A percentile compares a stretch with the other conserved stretches of the same genome.
Evolutionary conservation across 441 rosid species (phyloP).

Genomic region (Pelargonium australe): DNA sequence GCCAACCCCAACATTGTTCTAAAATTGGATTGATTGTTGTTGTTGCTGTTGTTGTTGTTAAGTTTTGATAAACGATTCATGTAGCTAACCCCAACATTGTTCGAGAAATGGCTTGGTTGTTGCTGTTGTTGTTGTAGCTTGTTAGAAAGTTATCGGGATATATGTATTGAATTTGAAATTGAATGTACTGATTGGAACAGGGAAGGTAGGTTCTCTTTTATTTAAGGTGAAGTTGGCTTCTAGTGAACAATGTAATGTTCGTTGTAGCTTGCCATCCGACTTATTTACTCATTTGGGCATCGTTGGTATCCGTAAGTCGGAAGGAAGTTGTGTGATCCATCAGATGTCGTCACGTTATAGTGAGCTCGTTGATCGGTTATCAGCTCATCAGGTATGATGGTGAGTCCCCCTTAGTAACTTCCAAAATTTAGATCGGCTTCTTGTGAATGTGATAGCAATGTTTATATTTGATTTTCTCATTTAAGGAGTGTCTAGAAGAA

Average conservation of each 20-base stretch:
- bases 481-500: background rate
- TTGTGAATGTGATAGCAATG: background rate
- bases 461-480: background rate
- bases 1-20: no score
- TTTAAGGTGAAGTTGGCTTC: slow-evolving; percentile 29
- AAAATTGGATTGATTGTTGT: no score
- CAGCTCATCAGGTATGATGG: slow-evolving; percentile 74
- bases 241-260: slow-evolving; percentile 17
- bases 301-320: slow-evolving; percentile 10
- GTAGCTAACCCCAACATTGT: no score
- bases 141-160: no score
- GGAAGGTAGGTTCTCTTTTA: slow-evolving; percentile 29
- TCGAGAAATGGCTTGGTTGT: no score
- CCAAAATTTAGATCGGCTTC: no score
- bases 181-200: slow-evolving; percentile 25
- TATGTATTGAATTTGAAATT: no score
- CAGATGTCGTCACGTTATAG: slow-evolving; percentile 15
- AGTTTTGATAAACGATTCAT: no score
- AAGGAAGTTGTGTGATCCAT: slow-evolving; percentile 15
- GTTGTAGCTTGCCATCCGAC: slow-evolving; percentile 17
- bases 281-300: slow-evolving; percentile 13
- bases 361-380: slow-evolving; percentile 22
- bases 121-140: no score
- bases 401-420: slow-evolving; percentile 31
- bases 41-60: no score